Percentiles rank a stretch among this genome's conserved stretches.
Conservation (phyloP, 345 rosid species). For the Salix suchowensis region DNA sequence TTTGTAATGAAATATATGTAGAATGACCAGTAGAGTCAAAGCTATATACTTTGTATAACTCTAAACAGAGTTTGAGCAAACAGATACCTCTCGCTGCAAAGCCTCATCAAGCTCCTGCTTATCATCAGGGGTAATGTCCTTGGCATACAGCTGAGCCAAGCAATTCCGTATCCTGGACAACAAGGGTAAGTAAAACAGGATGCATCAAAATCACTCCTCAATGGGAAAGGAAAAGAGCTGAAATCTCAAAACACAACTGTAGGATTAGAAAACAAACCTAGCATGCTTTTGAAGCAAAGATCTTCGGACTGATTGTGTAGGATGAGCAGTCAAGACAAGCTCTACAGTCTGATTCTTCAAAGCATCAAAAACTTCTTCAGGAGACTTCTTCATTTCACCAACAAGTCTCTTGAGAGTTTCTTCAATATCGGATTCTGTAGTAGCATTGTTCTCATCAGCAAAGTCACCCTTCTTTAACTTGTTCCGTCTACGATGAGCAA, state of each 20-base stretch:
- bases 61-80: neutral
- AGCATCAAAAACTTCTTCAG: conserved; percentile 86
- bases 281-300: conserved; percentile 95
- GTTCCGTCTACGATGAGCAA: conserved; percentile 77
- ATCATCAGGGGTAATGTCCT: conserved; percentile 95
- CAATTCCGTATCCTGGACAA: conserved; percentile 73
- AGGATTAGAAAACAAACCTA: conserved; percentile 43
- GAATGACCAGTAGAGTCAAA: too few relatives aligned
- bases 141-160: conserved; percentile 82
- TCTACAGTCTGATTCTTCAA: conserved; percentile 95
- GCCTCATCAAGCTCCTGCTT: conserved; percentile 99
- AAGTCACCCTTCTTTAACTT: conserved; percentile 88
- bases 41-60: neutral
- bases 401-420: conserved; percentile 94
- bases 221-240: conserved; percentile 1
- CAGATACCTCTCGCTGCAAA: conserved; percentile 78
- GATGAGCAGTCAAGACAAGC: conserved; percentile 96
- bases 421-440: conserved; percentile 93
- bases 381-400: conserved; percentile 69
- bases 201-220: neutral
- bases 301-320: conserved; percentile 93
- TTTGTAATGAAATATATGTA: too few relatives aligned
- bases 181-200: neutral
- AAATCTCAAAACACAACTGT: neutral
- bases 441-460: conserved; percentile 70